Percentiles rank a stretch among this genome's conserved stretches.
Evolutionary conservation across 202 grass and related monocot species (phyloP).

Genomic region (Setaria italica): DNA sequence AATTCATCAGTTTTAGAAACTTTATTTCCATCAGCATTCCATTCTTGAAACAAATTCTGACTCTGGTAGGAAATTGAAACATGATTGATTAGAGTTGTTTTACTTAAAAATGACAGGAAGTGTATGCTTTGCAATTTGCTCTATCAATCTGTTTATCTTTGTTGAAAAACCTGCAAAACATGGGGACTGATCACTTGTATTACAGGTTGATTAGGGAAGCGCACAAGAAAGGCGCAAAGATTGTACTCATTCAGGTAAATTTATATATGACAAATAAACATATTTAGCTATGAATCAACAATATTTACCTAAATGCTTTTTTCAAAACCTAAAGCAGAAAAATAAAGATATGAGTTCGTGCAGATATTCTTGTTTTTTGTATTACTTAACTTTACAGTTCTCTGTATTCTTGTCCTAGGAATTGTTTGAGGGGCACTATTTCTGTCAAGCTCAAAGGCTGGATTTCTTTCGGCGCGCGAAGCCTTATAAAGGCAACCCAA

Average conservation of each 20-base stretch:
- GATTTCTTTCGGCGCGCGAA: constrained; percentile 83
- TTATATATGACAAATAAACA: neutral
- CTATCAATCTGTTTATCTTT: neutral
- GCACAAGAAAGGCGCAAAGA: constrained; percentile 83
- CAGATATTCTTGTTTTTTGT: neutral
- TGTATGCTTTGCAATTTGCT: neutral
- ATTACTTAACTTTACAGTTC: neutral
- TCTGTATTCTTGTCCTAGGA: constrained; percentile 52
- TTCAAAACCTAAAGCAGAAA: neutral
- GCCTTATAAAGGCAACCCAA: constrained; percentile 88
- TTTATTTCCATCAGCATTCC: no score
- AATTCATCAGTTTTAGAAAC: neutral
- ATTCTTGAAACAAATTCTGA: constrained; percentile 8
- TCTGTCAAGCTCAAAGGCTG: constrained; percentile 94
- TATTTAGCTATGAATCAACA: neutral
- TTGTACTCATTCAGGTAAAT: constrained; percentile 89
- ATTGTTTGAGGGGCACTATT: constrained; percentile 95
- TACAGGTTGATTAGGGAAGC: constrained; percentile 94
- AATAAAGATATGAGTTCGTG: neutral
- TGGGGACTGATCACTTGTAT: constrained; percentile 10
- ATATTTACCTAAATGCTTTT: neutral
- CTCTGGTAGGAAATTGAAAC: neutral
- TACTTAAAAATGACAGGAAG: neutral
- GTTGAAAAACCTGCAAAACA: neutral
- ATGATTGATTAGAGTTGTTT: neutral